Conservation (phyloP, 495 filamentous ascomycete species). For the Cercophora sp. region DNA sequence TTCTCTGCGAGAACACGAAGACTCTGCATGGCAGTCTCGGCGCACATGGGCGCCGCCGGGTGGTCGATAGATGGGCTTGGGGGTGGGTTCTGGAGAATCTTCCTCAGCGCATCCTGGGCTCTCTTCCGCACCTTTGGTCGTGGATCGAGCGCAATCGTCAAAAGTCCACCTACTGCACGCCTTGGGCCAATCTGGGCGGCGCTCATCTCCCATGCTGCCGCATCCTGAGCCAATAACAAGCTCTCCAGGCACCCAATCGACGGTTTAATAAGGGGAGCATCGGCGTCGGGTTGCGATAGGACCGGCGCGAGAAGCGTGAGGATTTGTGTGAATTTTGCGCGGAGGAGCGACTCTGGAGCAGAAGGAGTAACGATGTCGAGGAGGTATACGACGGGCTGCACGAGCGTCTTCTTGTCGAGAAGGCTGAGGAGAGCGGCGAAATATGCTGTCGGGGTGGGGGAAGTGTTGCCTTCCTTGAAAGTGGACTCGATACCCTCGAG, state of each 20-base stretch:
- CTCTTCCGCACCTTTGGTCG: conserved; percentile 93
- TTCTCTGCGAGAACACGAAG: conserved; percentile 63
- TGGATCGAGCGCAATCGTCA: conserved; percentile 78
- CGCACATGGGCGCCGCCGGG: conserved; percentile 92
- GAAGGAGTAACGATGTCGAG: conserved; percentile 84
- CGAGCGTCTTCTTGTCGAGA: conserved; percentile 80
- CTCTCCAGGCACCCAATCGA: conserved; percentile 93
- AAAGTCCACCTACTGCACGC: conserved; percentile 78
- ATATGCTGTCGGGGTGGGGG: conserved; percentile 82
- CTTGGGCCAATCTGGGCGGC: conserved; percentile 83
- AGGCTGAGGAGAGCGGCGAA: conserved; percentile 94
- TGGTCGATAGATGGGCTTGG: conserved; percentile 90
- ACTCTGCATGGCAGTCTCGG: conserved; percentile 76
- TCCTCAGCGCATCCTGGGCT: conserved; percentile 82
- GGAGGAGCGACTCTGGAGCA: conserved; percentile 77
- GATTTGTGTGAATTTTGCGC: conserved; percentile 91
- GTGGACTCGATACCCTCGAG: conserved; percentile 90
- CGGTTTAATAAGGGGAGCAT: conserved; percentile 78
- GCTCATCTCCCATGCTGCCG: conserved; percentile 78
- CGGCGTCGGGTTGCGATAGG: conserved; percentile 72
- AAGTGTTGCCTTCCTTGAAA: conserved; percentile 76
- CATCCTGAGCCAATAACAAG: conserved; percentile 82
- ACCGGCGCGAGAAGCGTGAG: conserved; percentile 80
- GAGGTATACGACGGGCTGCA: conserved; percentile 87
- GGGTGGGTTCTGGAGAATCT: conserved; percentile 75